A percentile compares a stretch with the other conserved stretches of the same genome.
Conservation (phyloP, 179 eudicot genomes). For the Drosera spatulata region DNA sequence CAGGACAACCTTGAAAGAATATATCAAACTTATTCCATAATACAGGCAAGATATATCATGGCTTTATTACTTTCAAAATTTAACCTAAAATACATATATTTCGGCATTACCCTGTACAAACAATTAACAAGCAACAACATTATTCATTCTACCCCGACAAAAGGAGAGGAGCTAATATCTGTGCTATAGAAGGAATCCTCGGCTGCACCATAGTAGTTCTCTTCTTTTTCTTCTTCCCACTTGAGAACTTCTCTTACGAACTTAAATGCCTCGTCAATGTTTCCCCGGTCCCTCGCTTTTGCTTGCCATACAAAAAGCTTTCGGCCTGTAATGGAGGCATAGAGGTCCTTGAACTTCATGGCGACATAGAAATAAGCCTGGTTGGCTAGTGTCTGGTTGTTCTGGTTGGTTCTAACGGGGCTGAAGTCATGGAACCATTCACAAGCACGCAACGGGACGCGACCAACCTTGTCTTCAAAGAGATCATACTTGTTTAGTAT, state of each 20-base stretch:
- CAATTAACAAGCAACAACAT: too few species aligned
- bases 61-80: too few species aligned
- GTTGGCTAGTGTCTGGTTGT: slow-evolving; percentile 65
- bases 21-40: too few species aligned
- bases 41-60: too few species aligned
- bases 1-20: too few species aligned
- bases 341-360: slow-evolving; percentile 89
- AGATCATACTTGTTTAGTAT: slow-evolving; percentile 77
- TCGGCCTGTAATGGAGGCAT: slow-evolving; percentile 57
- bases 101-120: too few species aligned
- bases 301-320: slow-evolving; percentile 98
- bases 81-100: too few species aligned
- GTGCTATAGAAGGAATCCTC: slow-evolving; percentile 95
- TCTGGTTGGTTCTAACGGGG: slow-evolving; percentile 62
- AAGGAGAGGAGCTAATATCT: slow-evolving; percentile 51
- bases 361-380: slow-evolving; percentile 92
- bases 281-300: slow-evolving; percentile 63
- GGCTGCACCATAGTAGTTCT: slow-evolving; percentile 32
- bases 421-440: slow-evolving; percentile 80
- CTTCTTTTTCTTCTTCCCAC: slow-evolving; percentile 91
- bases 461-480: slow-evolving; percentile 70
- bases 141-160: background rate
- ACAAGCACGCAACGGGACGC: slow-evolving; percentile 53
- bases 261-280: slow-evolving; percentile 79
- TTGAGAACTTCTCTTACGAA: slow-evolving; percentile 77